Evolutionary conservation across 768 basidiomycete species (phyloP).

Genomic region (Strobilomyces dryophilus): DNA sequence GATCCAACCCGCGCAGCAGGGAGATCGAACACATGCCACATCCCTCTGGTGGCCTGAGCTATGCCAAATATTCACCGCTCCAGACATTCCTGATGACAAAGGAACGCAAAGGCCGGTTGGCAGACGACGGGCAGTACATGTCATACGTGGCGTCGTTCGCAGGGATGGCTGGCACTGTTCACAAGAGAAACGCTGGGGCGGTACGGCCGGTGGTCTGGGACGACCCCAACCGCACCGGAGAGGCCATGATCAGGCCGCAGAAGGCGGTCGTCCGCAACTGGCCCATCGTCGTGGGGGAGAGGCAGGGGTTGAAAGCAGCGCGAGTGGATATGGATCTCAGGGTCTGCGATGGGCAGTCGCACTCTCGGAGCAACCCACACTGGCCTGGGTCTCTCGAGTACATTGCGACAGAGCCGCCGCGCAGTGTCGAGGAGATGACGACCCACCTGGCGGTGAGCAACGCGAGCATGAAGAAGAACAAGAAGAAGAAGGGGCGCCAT

Average conservation of each 20-base stretch:
- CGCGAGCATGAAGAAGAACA: constrained; percentile 2
- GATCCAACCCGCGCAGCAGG: constrained; percentile 23
- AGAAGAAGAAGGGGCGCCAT: neutral
- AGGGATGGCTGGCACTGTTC: constrained; percentile 25
- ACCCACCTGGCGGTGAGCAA: constrained; percentile 5
- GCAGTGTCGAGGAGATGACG: constrained; percentile 19
- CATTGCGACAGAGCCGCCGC: constrained; percentile 31
- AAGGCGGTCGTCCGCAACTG: constrained; percentile 28
- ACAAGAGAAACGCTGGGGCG: constrained; percentile 15
- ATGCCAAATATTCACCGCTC: constrained; percentile 49
- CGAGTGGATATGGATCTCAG: constrained; percentile 31
- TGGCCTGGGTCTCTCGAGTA: constrained; percentile 49
- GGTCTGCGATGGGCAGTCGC: constrained; percentile 28
- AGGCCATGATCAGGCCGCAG: constrained; percentile 28
- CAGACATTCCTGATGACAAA: constrained; percentile 50
- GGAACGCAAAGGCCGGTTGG: constrained; percentile 57
- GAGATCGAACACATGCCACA: constrained; percentile 65
- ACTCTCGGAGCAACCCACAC: constrained; percentile 41
- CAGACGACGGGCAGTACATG: constrained; percentile 29
- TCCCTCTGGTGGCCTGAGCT: constrained; percentile 55
- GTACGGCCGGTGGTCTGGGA: constrained; percentile 26
- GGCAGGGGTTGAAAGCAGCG: constrained; percentile 38
- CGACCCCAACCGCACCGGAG: constrained; percentile 25
- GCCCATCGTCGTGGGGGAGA: constrained; percentile 45
- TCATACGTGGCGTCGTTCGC: constrained; percentile 31